phyloP scores from a whole-genome alignment of 2,329 filamentous ascomycete species.

The Coniosporium tulheliwenetii region DNA sequence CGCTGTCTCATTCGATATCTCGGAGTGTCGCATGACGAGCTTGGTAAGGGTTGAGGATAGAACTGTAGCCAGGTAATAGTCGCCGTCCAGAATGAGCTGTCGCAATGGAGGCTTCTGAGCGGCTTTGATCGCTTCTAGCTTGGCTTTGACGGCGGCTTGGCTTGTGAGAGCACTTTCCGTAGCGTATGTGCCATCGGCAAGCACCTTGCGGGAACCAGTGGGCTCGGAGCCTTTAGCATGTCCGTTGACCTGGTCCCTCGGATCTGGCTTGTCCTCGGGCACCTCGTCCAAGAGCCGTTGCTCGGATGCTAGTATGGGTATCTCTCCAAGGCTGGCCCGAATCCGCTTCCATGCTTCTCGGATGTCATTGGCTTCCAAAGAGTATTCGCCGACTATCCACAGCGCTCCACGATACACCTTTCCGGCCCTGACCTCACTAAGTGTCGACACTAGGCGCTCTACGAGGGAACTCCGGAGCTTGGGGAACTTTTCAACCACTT shows the following conservation, averaged over 20 bases:
- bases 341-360: constrained; percentile 95
- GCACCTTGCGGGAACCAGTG: constrained; percentile 74
- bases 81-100: constrained; percentile 88
- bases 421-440: constrained; percentile 84
- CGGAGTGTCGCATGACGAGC: constrained; percentile 90
- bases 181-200: constrained; percentile 93
- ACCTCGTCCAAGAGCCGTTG: constrained; percentile 81
- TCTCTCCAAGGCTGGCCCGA: constrained; percentile 83
- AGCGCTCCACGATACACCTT: constrained; percentile 95
- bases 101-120: constrained; percentile 90
- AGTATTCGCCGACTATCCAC: constrained; percentile 98
- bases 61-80: constrained; percentile 91
- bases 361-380: constrained; percentile 83
- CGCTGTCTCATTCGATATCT: constrained; percentile 72
- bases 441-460: constrained; percentile 71
- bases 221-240: constrained; percentile 61
- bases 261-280: constrained; percentile 42
- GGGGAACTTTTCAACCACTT: constrained; percentile 97
- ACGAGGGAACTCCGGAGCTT: constrained; percentile 77
- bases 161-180: constrained; percentile 94
- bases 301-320: constrained; percentile 89
- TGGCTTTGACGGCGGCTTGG: constrained; percentile 75
- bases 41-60: constrained; percentile 94
- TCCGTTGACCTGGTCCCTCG: constrained; percentile 60
- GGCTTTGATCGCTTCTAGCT: constrained; percentile 89